These are phyloP conservation scores for Coemansia sp. DNA, from an alignment of 192 early-diverging fungal species.

Conservation along the genomic window DNA sequence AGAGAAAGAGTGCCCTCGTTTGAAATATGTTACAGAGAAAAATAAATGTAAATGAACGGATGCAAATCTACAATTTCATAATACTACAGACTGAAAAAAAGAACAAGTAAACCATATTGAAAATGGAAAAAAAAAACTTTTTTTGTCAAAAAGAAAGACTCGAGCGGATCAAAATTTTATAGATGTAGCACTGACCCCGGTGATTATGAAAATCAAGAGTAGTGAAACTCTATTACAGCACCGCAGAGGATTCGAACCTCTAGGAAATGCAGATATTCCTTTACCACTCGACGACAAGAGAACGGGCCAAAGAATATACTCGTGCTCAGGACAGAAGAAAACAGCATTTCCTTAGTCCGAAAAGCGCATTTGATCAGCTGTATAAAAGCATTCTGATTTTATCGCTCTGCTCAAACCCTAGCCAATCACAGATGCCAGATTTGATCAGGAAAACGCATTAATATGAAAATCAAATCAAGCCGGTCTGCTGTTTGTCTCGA, in stretches of 20 bases:
- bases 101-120: no score
- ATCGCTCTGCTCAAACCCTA: not conserved
- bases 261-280: not conserved
- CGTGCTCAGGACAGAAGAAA: not conserved
- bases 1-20: not conserved
- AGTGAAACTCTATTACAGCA: constrained; percentile 52
- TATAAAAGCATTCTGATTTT: not conserved
- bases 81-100: not conserved
- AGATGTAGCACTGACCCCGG: constrained; percentile 1
- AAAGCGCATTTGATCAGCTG: not conserved
- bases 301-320: not conserved
- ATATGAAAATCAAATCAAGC: not conserved
- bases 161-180: not conserved
- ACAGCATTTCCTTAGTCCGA: not conserved
- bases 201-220: constrained; percentile 37
- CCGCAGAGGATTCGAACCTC: constrained; percentile 44
- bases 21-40: no score
- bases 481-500: not conserved
- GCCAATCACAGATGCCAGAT: not conserved
- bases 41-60: not conserved
- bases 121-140: not conserved
- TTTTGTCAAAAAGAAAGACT: constrained; percentile 1
- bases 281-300: not conserved
- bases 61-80: not conserved
- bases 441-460: not conserved